Base-by-base conservation (phyloP, 2,329 filamentous ascomycete genomes). In the Xylaria sp. region DNA sequence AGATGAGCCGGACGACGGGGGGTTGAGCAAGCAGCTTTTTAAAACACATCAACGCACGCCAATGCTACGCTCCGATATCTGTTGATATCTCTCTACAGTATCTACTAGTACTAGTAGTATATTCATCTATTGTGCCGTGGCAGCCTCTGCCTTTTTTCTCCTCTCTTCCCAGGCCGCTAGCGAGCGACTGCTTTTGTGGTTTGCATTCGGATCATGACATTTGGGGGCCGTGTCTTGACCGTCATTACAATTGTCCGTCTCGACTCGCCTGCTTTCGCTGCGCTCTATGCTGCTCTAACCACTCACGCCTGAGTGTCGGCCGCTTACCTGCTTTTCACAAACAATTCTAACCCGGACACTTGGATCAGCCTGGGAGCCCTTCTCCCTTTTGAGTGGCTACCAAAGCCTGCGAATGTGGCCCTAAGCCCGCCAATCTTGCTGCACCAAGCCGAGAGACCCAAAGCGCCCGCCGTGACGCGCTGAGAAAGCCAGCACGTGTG, bases 371-470 rank as follows among this genome's bases (percentile, higher is more conserved):
- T 52, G 44, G 60, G 25, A 41, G 37, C 54, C 50, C 39, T 61
- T 31, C 61, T 63, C 55, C 52, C 6, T 60, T 61, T 13, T 67
- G 62, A 69, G 51, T 71, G 69, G 71, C 60, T 71, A 70, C 64
- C 70, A 59, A 67, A 63, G 44, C 13, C 65, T 70, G 63, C 44
- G 61, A 46, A 44, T 50, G 67, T 58, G 57, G 44, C 65, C 41
- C 63, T 61, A 34, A 51, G 54, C 57, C 20, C 41, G 44, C 63
- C 25, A 62, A 58, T 60, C 48, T 51, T 50, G 60, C 71, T 72
- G 71, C 71, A 71, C 23, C 50, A 51, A 69, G 61, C 71, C 69
- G 69, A 59, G 70, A 63, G 46, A 66, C 56, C 39, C 18, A 28
- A 37, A 48, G 52, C 18, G 52, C 28, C 62, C 46, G 56, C 56